Percentiles rank a stretch among this genome's conserved stretches.
phyloP scores from a whole-genome alignment of 768 basidiomycete species.

The Rhizopogon rudus region DNA sequence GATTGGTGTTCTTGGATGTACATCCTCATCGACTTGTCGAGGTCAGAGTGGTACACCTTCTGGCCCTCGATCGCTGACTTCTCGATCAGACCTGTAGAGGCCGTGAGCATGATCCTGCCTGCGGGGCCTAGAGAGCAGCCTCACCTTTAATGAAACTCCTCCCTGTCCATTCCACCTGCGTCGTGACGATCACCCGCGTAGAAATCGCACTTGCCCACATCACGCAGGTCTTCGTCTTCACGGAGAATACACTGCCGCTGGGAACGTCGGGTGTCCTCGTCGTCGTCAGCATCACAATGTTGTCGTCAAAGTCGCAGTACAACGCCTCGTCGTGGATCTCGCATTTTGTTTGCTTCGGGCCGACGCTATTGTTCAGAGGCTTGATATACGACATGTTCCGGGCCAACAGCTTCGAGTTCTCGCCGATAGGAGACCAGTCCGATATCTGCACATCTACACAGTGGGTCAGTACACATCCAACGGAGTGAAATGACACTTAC shows the following conservation, averaged over 20 bases:
- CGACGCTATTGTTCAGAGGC: constrained; percentile 80
- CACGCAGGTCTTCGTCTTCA: constrained; percentile 92
- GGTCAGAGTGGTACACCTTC: constrained; percentile 75
- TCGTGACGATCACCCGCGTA: constrained; percentile 80
- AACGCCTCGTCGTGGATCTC: constrained; percentile 86
- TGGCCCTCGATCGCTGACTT: constrained; percentile 89
- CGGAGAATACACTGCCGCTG: constrained; percentile 85
- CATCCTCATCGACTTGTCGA: constrained; percentile 77
- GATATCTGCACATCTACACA: constrained; percentile 85
- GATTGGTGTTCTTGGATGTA: constrained; percentile 88
- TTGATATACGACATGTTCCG: constrained; percentile 97
- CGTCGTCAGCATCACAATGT: constrained; percentile 78
- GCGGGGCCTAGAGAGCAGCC: constrained; percentile 4
- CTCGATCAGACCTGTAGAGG: constrained; percentile 80
- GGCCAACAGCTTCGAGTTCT: constrained; percentile 63
- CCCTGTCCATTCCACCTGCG: constrained; percentile 93
- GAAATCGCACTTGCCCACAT: constrained; percentile 86
- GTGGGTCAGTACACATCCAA: neutral
- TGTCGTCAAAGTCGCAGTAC: constrained; percentile 79
- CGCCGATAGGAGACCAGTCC: constrained; percentile 77
- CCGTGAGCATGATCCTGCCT: constrained; percentile 1
- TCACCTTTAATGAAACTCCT: constrained; percentile 94
- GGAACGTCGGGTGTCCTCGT: constrained; percentile 95
- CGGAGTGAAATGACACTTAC: constrained; percentile 40
- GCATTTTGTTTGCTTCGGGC: constrained; percentile 94